Percentiles rank a stretch among this genome's conserved stretches.
phyloP scores from a whole-genome alignment of 805 yeast genomes.

The Schwanniomyces yamadae region DNA sequence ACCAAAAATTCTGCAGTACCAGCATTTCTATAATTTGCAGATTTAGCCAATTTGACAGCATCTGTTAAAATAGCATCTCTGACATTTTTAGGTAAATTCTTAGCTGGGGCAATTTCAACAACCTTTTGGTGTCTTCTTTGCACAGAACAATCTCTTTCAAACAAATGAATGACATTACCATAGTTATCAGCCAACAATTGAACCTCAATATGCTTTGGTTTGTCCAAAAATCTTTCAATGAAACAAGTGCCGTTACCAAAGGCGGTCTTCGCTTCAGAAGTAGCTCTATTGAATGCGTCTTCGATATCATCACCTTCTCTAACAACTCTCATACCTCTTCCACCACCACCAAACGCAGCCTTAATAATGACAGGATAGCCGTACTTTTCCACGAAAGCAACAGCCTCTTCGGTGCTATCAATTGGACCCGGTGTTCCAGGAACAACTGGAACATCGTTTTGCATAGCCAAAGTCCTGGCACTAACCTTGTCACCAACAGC shows the following conservation, averaged over 20 bases:
- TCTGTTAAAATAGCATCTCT: conserved; percentile 92
- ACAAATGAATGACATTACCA: conserved; percentile 93
- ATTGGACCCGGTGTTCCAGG: conserved; percentile 99
- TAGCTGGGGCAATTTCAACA: conserved; percentile 97
- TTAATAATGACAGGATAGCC: conserved; percentile 97
- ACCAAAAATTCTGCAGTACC: conserved; percentile 98
- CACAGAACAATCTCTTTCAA: conserved; percentile 98
- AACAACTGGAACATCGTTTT: conserved; percentile 84
- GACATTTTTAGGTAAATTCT: conserved; percentile 75
- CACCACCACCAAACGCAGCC: conserved; percentile 99
- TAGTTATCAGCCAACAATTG: conserved; percentile 90
- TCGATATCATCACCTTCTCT: conserved; percentile 90
- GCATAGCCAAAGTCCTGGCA: conserved; percentile 83
- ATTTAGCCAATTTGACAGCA: conserved; percentile 87
- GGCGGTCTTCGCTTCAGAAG: conserved; percentile 91
- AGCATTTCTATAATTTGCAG: conserved; percentile 91
- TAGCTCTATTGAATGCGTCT: conserved; percentile 92
- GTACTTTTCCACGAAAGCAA: conserved; percentile 72
- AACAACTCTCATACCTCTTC: conserved; percentile 99
- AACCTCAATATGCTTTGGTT: conserved; percentile 97
- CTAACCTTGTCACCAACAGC: conserved; percentile 96
- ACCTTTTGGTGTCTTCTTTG: conserved; percentile 99
- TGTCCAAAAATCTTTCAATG: conserved; percentile 91
- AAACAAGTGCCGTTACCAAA: conserved; percentile 98
- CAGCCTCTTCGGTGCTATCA: conserved; percentile 73